Evolutionary conservation across 2,329 filamentous ascomycete genomes (phyloP), one percentile per base, ranked within the genome.

Genomic region (Xylaria sp.): DNA sequence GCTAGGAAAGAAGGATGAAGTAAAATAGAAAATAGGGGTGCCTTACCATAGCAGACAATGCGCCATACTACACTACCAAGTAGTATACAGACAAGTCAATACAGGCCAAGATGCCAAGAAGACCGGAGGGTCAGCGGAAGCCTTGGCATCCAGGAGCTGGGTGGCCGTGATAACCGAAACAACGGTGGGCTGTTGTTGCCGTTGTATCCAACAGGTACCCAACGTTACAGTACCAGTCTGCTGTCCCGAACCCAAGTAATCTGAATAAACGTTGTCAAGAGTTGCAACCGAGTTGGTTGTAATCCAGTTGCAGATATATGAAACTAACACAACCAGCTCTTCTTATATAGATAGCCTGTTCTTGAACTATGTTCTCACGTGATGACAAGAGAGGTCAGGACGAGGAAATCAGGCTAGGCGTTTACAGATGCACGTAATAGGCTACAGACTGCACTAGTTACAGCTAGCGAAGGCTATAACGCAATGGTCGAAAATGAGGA

Each of bases 151-250:
- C 5, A 61, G 59, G 51, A 56, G 20, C n/a, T 41, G n/a, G 18
- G 20, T 50, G n/a, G 67, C 67, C 63, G 67, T 57, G 48, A 67
- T 67, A 69, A 67, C 67, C 67, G 63, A 68, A 61, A 54, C 59
- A 52, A 41, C 10, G 7, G 60, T 39, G 25, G 10, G 20, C 23
- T n/a, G 25, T 46, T 46, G 23, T 39, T n/a, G 3, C 37, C 8
- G 37, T 25, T 57, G 55, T 57, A 57, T n/a, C 23, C 7, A 41
- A 58, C 15, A 44, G 37, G 28, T 51, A 44, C 46, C 37, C 18
- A 15, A 44, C 2, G 48, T 60, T 28, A 20, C 55, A n/a, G 23
- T 58, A 37, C 8, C 6, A 37, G 31, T 37, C 13, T 7, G 8
- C 12, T 7, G 15, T 25, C 23, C 34, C 34, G 7, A 37, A 28